Evolutionary conservation across 208 protist genomes (phyloP), one percentile per base, ranked within the genome.

Genomic region (Willaertia magna): DNA sequence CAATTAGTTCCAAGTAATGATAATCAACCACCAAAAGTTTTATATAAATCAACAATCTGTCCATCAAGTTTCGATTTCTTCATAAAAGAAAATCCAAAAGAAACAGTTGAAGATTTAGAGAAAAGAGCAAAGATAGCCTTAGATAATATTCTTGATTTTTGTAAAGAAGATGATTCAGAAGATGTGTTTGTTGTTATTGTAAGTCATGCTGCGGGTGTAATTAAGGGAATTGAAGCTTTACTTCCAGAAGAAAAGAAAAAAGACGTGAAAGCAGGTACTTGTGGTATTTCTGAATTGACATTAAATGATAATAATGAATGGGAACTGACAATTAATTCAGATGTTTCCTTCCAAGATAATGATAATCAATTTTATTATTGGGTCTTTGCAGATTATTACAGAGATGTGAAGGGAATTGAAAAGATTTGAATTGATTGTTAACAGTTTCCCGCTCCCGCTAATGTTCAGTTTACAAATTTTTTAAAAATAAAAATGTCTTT

Each of bases 401-500:
- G n/a, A n/a, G n/a, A n/a, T n/a, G n/a, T n/a, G n/a, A n/a, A n/a
- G n/a, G n/a, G n/a, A n/a, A n/a, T n/a, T n/a, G n/a, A n/a, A n/a
- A n/a, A n/a, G n/a, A n/a, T n/a, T n/a, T n/a, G n/a, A n/a, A n/a
- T n/a, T n/a, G n/a, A n/a, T n/a, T n/a, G n/a, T n/a, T n/a, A n/a
- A n/a, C n/a, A n/a, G n/a, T n/a, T n/a, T n/a, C n/a, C n/a, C n/a
- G n/a, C n/a, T n/a, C n/a, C n/a, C n/a, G n/a, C n/a, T n/a, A n/a
- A n/a, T n/a, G n/a, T n/a, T n/a, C n/a, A n/a, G n/a, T n/a, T n/a
- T n/a, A n/a, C n/a, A n/a, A n/a, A n/a, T n/a, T n/a, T n/a, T n/a
- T n/a, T n/a, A n/a, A n/a, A n/a, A n/a, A n/a, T n/a, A 67, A 67
- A 76, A 76, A 76, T 76, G 67, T 76, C 67, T 14, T 14, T 76